Conservation (phyloP, 1,284 basidiomycete species). For the Pseudozyma sp. region DNA sequence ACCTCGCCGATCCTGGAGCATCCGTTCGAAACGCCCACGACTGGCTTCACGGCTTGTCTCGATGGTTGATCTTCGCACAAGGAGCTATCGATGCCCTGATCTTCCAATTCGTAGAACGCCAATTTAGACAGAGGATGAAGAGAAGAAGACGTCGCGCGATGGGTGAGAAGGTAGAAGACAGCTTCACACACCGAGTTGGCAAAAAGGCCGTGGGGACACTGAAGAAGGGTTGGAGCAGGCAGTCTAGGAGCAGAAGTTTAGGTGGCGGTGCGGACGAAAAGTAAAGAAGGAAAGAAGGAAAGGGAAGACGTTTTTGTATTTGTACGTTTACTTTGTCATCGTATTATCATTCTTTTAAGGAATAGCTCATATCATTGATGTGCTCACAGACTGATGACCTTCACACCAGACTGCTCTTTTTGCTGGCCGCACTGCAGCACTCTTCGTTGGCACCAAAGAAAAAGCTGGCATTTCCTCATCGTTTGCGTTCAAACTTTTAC, state of each 20-base stretch:
- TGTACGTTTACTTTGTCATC: background rate
- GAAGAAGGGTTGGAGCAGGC: conserved; percentile 9
- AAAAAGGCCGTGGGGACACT: conserved; percentile 5
- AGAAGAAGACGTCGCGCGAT: conserved; percentile 47
- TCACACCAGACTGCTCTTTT: no score
- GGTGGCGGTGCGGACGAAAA: background rate
- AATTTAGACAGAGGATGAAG: conserved; percentile 59
- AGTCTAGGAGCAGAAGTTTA: background rate
- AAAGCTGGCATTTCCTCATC: background rate
- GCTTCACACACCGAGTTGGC: conserved; percentile 20
- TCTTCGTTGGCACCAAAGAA: background rate
- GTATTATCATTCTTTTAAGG: background rate
- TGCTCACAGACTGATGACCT: no score
- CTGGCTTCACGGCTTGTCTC: conserved; percentile 40
- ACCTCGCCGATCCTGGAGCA: conserved; percentile 37
- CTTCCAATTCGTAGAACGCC: conserved; percentile 62
- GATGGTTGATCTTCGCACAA: conserved; percentile 64
- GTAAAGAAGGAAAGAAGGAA: background rate
- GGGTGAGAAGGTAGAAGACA: conserved; percentile 47
- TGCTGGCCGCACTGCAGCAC: background rate
- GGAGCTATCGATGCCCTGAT: conserved; percentile 60
- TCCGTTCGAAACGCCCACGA: conserved; percentile 31
- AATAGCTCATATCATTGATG: no score
- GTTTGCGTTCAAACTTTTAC: no score
- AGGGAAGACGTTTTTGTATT: conserved; percentile 1